A percentile compares a stretch with the other conserved stretches of the same genome.
Conservation (phyloP, 164 flowering plant genomes). For the Saururus chinensis region DNA sequence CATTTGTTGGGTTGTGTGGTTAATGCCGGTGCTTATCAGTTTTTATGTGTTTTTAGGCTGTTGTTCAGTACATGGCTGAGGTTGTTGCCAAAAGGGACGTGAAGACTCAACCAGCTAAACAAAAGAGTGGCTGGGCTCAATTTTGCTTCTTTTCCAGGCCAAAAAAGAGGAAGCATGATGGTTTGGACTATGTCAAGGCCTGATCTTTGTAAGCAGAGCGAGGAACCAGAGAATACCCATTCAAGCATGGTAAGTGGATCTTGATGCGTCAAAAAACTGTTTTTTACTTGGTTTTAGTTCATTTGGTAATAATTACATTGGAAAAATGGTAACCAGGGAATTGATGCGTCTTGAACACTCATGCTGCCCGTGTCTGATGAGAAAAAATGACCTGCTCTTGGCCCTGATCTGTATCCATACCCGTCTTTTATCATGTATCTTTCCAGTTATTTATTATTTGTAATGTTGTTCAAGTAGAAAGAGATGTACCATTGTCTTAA, state of each 20-base stretch:
- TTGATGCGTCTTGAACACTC: neutral
- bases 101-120: conserved; percentile 43
- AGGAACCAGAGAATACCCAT: neutral
- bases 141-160: conserved; percentile 53
- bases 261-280: neutral
- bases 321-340: neutral
- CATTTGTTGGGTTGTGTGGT: too few relatives aligned
- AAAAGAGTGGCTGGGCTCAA: conserved; percentile 54
- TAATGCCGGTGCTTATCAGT: conserved; percentile 2
- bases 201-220: conserved; percentile 10
- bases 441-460: conserved; percentile 1
- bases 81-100: conserved; percentile 41
- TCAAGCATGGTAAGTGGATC: conserved; percentile 4
- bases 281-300: neutral
- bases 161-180: conserved; percentile 55
- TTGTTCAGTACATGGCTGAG: conserved; percentile 73
- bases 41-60: conserved; percentile 42
- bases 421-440: conserved; percentile 4
- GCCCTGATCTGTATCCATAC: conserved; percentile 4
- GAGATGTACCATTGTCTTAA: conserved; percentile 10
- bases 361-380: too few relatives aligned
- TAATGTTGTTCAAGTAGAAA: conserved; percentile 6
- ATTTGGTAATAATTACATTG: neutral
- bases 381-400: conserved; percentile 7
- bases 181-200: conserved; percentile 31